These are phyloP conservation scores for Xylariaceae sp. DNA, from an alignment of 2,329 filamentous ascomycete species.

Conservation along the genomic window DNA sequence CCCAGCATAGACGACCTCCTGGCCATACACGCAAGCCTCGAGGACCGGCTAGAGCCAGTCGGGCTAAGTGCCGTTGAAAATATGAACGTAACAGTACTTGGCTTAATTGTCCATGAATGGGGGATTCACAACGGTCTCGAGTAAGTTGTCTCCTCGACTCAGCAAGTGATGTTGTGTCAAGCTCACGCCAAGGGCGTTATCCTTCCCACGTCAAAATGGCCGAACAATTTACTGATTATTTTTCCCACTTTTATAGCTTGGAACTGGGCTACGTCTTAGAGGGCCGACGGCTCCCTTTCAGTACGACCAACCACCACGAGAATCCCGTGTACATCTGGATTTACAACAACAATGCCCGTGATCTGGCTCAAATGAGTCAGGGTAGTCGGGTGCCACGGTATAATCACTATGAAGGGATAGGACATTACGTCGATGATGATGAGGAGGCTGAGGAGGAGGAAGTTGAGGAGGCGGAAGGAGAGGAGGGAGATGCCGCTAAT, in stretches of 20 bases:
- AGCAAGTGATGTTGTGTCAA: background rate
- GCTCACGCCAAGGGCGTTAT: background rate
- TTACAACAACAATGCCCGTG: slow-evolving; percentile 14
- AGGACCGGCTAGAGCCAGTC: background rate
- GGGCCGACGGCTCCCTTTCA: background rate
- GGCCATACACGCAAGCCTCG: background rate
- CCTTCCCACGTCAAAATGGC: background rate
- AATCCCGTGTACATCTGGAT: slow-evolving; percentile 12
- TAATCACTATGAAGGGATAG: slow-evolving; percentile 7
- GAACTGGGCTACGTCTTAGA: background rate
- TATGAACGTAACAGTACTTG: background rate
- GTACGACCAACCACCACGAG: background rate
- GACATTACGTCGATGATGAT: too few species aligned
- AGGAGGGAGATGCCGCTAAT: too few species aligned
- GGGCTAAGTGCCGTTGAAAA: background rate
- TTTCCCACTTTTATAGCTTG: background rate
- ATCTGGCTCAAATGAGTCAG: background rate
- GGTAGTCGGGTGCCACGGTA: too few species aligned
- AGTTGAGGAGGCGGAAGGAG: too few species aligned
- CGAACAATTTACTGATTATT: background rate
- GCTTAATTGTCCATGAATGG: slow-evolving; percentile 1
- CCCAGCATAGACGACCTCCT: slow-evolving; percentile 3
- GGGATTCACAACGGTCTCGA: background rate
- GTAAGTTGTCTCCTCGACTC: background rate
- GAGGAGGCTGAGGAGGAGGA: too few species aligned